Base-by-base conservation (phyloP, 1,139 yeast genomes). In the Kluyveromyces sp. region DNA sequence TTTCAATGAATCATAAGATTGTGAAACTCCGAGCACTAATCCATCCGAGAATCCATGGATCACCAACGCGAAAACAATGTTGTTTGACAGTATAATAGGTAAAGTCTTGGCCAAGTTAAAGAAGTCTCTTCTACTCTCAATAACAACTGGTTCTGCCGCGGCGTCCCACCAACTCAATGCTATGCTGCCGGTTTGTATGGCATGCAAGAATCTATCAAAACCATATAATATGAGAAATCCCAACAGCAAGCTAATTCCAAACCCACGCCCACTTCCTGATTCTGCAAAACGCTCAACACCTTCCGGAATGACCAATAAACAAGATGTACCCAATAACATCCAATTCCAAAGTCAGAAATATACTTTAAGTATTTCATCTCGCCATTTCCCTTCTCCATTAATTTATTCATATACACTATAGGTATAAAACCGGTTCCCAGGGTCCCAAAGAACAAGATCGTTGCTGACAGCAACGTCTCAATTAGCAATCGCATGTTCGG, bases 1-100 rank as follows among this genome's bases (percentile, higher is more conserved):
- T 28, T 73, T 70, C 39, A 79, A 59, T 1, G 74, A 61, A 3
- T 70, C 64, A 40, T 71, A 66, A 3, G 71, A 68, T 1, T 74
- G 68, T 0, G 83, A 68, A 0, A 81, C 72, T 0, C 85, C 84
- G 39, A 81, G 64, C 0, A 83, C 76, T n/a, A 81, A 65, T 2
- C 88, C 88, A 57, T 81, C 88, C 1, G 81, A 72, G 6, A 76
- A 53, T 0, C 83, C 79, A 59, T 81, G 88, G 3, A 81, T 67
- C 1, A 79, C 59, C 21, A 81, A 64, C 0, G 85, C 84, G 34
- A 80, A 60, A 0, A 83, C 78, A 8, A 77, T 69, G 2, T 83
- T 70, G 27, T 62, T 64, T 33, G 53, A 52, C 21, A 60, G 30
- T 21, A 64, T 54, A 7, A 52, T 7, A 35, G 31, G 7, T 43